Base-by-base conservation (phyloP, 768 basidiomycete genomes). In the Terana coerulea region DNA sequence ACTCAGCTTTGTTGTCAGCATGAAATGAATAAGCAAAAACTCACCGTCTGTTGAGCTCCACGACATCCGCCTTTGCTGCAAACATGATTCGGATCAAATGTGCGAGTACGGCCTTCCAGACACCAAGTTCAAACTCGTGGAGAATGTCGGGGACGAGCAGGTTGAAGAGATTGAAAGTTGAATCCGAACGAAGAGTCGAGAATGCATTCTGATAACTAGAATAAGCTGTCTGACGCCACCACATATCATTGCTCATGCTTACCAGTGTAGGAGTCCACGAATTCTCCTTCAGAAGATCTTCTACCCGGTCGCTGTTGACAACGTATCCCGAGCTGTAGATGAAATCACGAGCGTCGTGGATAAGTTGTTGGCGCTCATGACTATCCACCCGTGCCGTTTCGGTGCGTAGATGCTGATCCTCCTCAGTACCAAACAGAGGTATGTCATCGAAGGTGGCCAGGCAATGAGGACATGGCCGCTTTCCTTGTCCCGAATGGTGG, bases 61-160 rank as follows among this genome's bases (percentile, higher is more conserved):
- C 9, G 12, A 46, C 5, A 5, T 25, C n/a, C 14, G 31, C 51
- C 5, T 14, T 12, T 5, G 55, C 40, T 0, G 59, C 41, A 19
- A 65, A 19, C 0, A 75, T 40, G 2, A 76, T 59, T 1, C 64
- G 59, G 0, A 76, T 49, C 0, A 76, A 57, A 28, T 78, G 75
- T 1, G 54, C 63, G 26, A 75, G 65, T 0, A 74, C 24, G 0
- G 52, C 35, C 45, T 73, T 73, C 62, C 71, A 75, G 0, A 69
- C 59, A 0, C 76, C 73, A 0, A 75, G 55, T 44, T 76, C 71
- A 28, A 72, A 62, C 35, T 76, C 70, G 30, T 75, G 74, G 50
- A 77, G 37, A 12, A 76, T 55, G 43, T 77, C 71, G 0, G 63
- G 59, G 0, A 66, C 58, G 0, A 75, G 60, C 12, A 68, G 61